Base-by-base conservation (phyloP, 2,329 filamentous ascomycete genomes). In the Diaporthe destruens region DNA sequence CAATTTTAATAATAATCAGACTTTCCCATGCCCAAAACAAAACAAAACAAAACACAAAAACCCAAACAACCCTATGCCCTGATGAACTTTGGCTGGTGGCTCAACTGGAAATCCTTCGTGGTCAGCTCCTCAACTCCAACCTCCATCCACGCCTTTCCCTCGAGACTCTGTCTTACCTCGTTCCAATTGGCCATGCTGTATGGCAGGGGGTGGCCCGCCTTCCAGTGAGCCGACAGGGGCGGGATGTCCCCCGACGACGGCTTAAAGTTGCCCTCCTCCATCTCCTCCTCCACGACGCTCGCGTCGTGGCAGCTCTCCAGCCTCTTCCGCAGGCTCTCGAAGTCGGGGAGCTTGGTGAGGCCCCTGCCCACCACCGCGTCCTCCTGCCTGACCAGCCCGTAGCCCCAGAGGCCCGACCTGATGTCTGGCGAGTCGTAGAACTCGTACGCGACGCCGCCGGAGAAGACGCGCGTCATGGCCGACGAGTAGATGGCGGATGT, bases 381-480 rank as follows among this genome's bases (percentile, higher is more conserved):
- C 20, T 71, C 73, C 6, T 51, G 39, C 53, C 55, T 56, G 1
- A 90, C 85, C 11, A 90, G 82, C 65, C 83, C 83, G 69, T 79
- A 82, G n/a, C 79, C 75, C 72, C 72, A 70, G n/a, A 67, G 70
- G 3, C 72, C 70, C 8, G 72, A 72, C 42, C 16, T 61, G 51
- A 65, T 69, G 71, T 84, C 84, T 6, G 81, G 75, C 72, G 89
- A 88, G 76, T 90, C 82, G n/a, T 86, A 86, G 80, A 86, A 91
- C 77, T 91, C 88, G 80, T 90, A 91, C 25, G 90, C 87, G 36
- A 91, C 82, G 69, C 89, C 90, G 66, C 90, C 89, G 39, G 86
- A 89, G 71, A 91, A 84, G 9, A 86, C 81, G 7, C 83, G 76
- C 20, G 81, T 87, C 87, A 91, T 90, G 51, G 86, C 77, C 12